Conservation (phyloP, 257 asterid species). For the Paraleonurus japonicus region DNA sequence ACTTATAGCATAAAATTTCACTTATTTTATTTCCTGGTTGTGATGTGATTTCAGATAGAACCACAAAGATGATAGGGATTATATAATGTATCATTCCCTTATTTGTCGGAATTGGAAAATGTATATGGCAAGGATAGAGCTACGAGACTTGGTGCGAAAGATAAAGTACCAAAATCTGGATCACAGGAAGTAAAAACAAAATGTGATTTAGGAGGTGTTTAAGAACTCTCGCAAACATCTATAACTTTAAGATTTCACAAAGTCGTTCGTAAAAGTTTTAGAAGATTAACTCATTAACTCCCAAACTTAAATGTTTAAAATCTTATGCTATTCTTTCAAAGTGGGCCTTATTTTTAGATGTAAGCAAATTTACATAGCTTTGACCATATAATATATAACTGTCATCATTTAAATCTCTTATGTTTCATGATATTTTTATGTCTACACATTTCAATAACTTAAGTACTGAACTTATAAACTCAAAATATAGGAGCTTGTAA, state of each 20-base stretch:
- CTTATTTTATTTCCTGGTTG: too few species aligned
- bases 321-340: not conserved
- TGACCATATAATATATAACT: not conserved
- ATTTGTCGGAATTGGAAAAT: too few species aligned
- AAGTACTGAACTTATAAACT: not conserved
- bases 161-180: not conserved
- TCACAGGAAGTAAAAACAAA: not conserved
- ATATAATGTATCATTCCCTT: too few species aligned
- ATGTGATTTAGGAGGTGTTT: not conserved
- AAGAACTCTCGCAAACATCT: not conserved
- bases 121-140: too few species aligned
- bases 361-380: not conserved
- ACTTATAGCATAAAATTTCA: too few species aligned
- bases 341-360: not conserved
- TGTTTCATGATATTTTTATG: not conserved
- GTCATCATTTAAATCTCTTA: not conserved
- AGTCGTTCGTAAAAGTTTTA: not conserved
- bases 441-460: not conserved
- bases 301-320: not conserved
- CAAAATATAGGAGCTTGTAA: not conserved
- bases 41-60: too few species aligned
- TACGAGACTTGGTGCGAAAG: too few species aligned
- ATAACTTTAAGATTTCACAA: not conserved
- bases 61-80: too few species aligned
- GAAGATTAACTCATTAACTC: not conserved